phyloP scores from a whole-genome alignment of 192 early-diverging fungal species.

The Phlyctochytrium bullatum region DNA sequence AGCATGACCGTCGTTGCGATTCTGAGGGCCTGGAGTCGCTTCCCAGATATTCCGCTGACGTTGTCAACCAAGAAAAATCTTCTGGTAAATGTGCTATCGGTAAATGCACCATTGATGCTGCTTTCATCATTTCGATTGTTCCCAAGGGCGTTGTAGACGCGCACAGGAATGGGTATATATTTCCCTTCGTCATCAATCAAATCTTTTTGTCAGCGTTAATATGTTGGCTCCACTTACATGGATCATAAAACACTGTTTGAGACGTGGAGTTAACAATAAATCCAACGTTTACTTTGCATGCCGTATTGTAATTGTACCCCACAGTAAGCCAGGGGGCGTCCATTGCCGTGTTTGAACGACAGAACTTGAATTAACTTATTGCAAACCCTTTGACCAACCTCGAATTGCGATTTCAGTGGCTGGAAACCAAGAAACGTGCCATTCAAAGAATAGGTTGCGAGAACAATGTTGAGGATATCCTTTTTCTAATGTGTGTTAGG shows the following conservation, averaged over 20 bases:
- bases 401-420: constrained; percentile 23
- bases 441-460: constrained; percentile 43
- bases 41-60: constrained; percentile 42
- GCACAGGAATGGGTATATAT: constrained; percentile 43
- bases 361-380: constrained; percentile 12
- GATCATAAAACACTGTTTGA: constrained; percentile 45
- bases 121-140: constrained; percentile 19
- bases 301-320: constrained; percentile 33
- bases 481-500: background rate
- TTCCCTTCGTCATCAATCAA: constrained; percentile 26
- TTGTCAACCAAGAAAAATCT: constrained; percentile 48
- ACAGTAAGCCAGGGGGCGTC: constrained; percentile 32
- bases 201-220: constrained; percentile 17
- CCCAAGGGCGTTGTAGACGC: constrained; percentile 33
- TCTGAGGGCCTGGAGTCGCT: constrained; percentile 31
- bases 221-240: constrained; percentile 37
- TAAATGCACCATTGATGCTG: constrained; percentile 20
- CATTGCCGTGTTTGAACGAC: constrained; percentile 2
- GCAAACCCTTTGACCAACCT: constrained; percentile 2
- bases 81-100: constrained; percentile 28
- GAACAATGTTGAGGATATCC: constrained; percentile 27
- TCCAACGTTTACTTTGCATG: constrained; percentile 37
- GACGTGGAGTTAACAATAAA: constrained; percentile 13
- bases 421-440: constrained; percentile 52
- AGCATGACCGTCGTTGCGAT: constrained; percentile 36